Evolutionary conservation across 164 flowering plant genomes (phyloP), one percentile per base, ranked within the genome.

Genomic region (Stephania cephalantha): DNA sequence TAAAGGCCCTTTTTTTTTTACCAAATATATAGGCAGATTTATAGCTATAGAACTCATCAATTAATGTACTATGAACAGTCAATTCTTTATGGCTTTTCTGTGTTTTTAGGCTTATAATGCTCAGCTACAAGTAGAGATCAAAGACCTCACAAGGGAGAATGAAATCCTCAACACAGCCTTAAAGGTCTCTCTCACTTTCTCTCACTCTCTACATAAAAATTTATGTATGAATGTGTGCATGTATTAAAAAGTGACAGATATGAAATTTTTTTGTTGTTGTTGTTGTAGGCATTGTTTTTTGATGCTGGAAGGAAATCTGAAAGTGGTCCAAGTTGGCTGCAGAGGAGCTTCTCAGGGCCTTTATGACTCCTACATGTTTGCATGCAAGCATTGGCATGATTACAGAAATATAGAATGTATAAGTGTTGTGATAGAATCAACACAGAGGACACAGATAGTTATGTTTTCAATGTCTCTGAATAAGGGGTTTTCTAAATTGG

Each of bases 91-190:
- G 25, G 25, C 25, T 25, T 61, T 25, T n/a, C 25, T 61, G 9
- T 61, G n/a, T 61, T 2, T 61, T 61, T 17, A 61, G 66, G 66
- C 66, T 17, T 61, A 61, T 25, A 61, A 61, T 61, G 66, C 66
- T n/a, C 66, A 61, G 66, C 66, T 61, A 61, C 66, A 18, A 25
- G 66, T 61, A 61, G 66, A 61, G 66, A 61, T 61, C 66, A 61
- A 61, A 25, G 66, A 61, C 66, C 66, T 61, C 9, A 18, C 66
- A 18, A 61, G 66, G 66, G 66, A 61, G 66, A 61, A 61, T 61
- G 66, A 61, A 61, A 61, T 61, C 66, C 66, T 61, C 20, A 61
- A 61, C 66, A 61, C 66, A 61, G 66, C 66, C 66, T 20, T 61
- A n/a, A 7, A 25, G 66, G 66, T 61, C n/a, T 18, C 22, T 5